A percentile compares a stretch with the other conserved stretches of the same genome.
These are phyloP conservation scores for Mimosa pudica DNA, from an alignment of 306 rosid species.

Conservation along the genomic window DNA sequence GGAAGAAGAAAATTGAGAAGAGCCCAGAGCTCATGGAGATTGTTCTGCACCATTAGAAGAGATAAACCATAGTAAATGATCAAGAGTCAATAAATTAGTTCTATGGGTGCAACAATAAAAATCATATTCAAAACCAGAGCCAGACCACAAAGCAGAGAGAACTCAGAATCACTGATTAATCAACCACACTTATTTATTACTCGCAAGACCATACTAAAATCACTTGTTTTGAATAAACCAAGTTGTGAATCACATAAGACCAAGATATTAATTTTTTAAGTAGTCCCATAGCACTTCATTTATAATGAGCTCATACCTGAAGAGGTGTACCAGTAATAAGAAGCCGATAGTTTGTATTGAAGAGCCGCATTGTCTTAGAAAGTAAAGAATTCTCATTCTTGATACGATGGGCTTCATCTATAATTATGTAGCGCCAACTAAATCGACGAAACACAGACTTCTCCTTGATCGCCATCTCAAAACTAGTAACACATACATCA, in stretches of 20 bases:
- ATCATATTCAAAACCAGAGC: constrained; percentile 13
- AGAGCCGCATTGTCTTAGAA: constrained; percentile 95
- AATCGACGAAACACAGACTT: constrained; percentile 81
- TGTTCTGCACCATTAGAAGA: constrained; percentile 60
- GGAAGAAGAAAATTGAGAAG: constrained; percentile 98
- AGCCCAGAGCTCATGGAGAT: constrained; percentile 97
- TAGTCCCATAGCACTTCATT: neutral
- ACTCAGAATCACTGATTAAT: constrained; percentile 10
- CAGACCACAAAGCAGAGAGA: constrained; percentile 7
- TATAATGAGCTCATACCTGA: constrained; percentile 62
- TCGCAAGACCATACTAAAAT: neutral
- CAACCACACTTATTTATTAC: neutral
- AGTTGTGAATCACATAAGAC: neutral
- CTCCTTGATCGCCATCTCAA: constrained; percentile 99
- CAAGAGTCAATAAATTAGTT: neutral
- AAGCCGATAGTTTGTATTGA: constrained; percentile 87
- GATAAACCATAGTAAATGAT: constrained; percentile 20
- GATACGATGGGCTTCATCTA: constrained; percentile 97
- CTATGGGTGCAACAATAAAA: neutral
- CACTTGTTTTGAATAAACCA: neutral
- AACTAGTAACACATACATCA: constrained; percentile 96
- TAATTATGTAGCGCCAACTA: constrained; percentile 96
- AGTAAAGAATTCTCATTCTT: constrained; percentile 97
- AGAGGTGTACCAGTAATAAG: constrained; percentile 96
- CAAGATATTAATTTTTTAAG: constrained; percentile 2